Evolutionary conservation across 169 alveolate species (phyloP).

Genomic region (Plasmodium vivax): DNA sequence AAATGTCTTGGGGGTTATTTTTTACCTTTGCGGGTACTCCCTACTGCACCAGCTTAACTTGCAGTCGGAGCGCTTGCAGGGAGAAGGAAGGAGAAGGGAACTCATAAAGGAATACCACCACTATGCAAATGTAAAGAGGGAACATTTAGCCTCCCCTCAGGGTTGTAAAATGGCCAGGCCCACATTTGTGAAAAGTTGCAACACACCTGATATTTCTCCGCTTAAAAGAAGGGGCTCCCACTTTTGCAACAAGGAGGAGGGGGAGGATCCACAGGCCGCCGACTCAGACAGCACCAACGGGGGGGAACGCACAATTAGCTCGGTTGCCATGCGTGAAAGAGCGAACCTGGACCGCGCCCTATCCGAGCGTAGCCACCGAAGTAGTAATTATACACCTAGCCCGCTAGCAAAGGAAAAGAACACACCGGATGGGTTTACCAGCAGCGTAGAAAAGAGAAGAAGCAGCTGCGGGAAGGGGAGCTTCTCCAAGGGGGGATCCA

Average conservation of each 20-base stretch:
- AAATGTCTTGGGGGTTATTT: conserved; percentile 48
- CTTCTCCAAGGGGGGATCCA: not conserved
- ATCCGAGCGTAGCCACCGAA: not conserved
- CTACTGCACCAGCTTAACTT: conserved; percentile 19
- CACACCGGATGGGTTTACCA: not conserved
- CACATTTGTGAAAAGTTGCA: conserved; percentile 7
- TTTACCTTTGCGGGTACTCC: conserved; percentile 47
- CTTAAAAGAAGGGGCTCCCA: not conserved
- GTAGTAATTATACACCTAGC: not conserved
- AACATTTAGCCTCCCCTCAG: not conserved
- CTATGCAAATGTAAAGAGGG: conserved; percentile 21
- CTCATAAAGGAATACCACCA: conserved; percentile 32
- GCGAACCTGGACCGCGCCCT: not conserved
- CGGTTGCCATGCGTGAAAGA: not conserved
- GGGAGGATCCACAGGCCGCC: not conserved
- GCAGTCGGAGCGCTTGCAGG: not conserved
- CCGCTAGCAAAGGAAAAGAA: not conserved
- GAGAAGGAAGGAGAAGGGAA: conserved; percentile 1
- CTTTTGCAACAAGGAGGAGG: not conserved
- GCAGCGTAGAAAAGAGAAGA: not conserved
- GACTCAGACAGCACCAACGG: not conserved
- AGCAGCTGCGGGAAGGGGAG: not conserved
- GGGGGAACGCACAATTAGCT: not conserved
- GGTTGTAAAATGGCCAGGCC: not conserved
- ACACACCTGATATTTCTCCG: not conserved